These are phyloP conservation scores for Aspergillus fructus DNA, from an alignment of 2,329 filamentous ascomycete genomes.

Conservation along the genomic window DNA sequence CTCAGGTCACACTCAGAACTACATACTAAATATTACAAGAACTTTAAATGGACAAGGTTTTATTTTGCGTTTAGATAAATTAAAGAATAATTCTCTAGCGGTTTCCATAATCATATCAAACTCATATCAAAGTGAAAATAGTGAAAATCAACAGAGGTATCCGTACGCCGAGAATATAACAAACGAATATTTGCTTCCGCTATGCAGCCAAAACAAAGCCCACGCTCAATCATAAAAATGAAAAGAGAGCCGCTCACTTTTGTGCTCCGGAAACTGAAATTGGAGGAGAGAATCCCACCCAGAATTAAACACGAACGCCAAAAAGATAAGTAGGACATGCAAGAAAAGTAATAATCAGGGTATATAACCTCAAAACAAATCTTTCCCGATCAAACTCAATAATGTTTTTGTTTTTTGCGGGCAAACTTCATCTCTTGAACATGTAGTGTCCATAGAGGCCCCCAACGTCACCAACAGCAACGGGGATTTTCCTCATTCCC, in stretches of 20 bases:
- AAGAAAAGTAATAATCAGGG: conserved; percentile 3
- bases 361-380: conserved; percentile 18
- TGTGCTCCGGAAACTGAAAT: conserved; percentile 13
- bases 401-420: conserved; percentile 4
- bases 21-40: background rate
- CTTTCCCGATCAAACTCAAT: conserved; percentile 8
- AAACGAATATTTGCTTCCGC: conserved; percentile 16
- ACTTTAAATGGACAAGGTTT: background rate
- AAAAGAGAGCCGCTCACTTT: conserved; percentile 15
- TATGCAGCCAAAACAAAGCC: conserved; percentile 22
- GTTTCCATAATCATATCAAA: background rate
- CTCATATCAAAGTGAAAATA: background rate
- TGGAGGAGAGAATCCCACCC: conserved; percentile 15
- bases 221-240: conserved; percentile 15
- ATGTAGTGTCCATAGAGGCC: conserved; percentile 61
- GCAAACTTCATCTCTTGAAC: conserved; percentile 51
- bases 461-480: conserved; percentile 56
- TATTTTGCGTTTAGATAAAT: background rate
- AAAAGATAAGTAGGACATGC: conserved; percentile 10
- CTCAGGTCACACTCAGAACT: background rate
- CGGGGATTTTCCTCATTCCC: conserved; percentile 72
- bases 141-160: conserved; percentile 5
- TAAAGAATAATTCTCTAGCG: background rate
- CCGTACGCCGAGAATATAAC: conserved; percentile 11
- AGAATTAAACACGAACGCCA: conserved; percentile 8